Conservation (phyloP, 306 rosid genomes). For the cucumber (Cucumis sativus) region DNA sequence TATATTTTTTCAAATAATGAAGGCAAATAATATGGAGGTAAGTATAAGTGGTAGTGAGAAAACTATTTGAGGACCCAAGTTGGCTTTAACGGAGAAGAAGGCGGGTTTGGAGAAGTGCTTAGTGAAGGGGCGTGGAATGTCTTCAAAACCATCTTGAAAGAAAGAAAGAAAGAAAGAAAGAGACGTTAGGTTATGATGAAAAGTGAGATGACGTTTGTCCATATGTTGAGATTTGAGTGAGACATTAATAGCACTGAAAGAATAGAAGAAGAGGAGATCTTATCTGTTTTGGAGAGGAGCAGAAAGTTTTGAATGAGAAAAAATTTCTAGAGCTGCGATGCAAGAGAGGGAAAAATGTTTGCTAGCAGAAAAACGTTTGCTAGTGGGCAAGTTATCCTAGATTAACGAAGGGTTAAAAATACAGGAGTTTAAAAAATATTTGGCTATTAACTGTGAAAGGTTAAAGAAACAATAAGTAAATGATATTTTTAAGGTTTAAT, state of each 20-base stretch:
- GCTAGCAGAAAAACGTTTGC: background rate
- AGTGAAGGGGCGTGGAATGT: background rate
- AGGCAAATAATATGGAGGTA: background rate
- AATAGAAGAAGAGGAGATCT: background rate
- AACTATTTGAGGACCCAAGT: background rate
- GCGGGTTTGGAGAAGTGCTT: background rate
- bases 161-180: background rate
- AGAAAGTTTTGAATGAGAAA: background rate
- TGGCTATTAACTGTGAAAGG: background rate
- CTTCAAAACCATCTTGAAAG: background rate
- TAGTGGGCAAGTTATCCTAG: background rate
- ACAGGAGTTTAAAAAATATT: background rate
- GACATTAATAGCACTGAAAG: background rate
- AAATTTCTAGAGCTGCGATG: background rate
- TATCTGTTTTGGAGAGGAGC: background rate
- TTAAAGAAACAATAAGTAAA: background rate
- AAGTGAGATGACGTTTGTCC: background rate
- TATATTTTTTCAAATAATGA: background rate
- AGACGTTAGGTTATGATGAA: background rate
- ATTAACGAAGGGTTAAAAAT: background rate
- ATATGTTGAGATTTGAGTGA: too few species aligned
- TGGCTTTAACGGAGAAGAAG: background rate
- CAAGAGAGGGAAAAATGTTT: background rate
- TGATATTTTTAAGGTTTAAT: background rate
- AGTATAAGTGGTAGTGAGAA: background rate